Conservation (phyloP, 345 rosid genomes). For the Lepidium aucheri region DNA sequence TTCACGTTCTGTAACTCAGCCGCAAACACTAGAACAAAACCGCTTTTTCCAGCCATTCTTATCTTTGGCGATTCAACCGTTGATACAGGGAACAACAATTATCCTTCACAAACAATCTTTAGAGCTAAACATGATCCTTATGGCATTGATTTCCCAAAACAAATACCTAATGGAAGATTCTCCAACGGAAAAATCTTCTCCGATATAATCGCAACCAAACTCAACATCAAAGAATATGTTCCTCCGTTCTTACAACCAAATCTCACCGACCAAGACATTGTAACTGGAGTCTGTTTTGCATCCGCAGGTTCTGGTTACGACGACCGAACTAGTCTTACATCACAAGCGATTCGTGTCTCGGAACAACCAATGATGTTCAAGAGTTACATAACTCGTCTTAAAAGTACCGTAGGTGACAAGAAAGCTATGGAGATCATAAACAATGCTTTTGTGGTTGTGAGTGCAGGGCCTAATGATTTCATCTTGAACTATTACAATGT, state of each 20-base stretch:
- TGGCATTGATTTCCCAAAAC: neutral
- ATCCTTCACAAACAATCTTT: neutral
- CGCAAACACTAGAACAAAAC: neutral
- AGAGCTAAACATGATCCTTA: neutral
- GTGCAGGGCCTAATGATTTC: constrained; percentile 41
- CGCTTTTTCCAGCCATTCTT: neutral
- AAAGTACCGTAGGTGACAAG: constrained; percentile 21
- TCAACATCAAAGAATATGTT: neutral
- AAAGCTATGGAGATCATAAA: constrained; percentile 27
- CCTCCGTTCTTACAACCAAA: neutral
- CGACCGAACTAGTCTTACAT: neutral
- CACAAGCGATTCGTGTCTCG: neutral
- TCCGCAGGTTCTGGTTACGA: neutral
- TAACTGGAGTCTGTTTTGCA: neutral
- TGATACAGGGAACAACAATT: neutral
- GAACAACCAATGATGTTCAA: neutral
- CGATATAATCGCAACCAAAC: neutral
- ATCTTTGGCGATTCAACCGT: neutral
- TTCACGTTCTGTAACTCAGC: neutral
- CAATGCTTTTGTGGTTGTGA: constrained; percentile 24
- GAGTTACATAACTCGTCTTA: neutral
- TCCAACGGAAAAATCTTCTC: neutral
- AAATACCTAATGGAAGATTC: neutral
- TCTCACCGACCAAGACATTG: neutral
- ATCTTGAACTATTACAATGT: neutral